Base-by-base conservation (phyloP, 768 basidiomycete species). In the Russula sp. region DNA sequence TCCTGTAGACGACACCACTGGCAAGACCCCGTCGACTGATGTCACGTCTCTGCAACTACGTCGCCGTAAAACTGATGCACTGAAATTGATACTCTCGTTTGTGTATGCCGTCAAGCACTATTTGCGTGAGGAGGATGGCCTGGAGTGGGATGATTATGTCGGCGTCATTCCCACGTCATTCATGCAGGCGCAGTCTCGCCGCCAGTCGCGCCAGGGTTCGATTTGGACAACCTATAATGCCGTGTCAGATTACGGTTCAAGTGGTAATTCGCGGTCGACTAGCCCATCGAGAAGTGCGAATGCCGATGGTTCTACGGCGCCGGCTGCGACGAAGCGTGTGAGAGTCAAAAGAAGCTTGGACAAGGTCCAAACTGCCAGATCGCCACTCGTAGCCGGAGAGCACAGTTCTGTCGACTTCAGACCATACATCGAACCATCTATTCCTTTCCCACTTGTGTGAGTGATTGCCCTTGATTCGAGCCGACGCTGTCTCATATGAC, bases 391-490 rank as follows among this genome's bases (percentile, higher is more conserved):
- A 27, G 74, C 77, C 55, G 76, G 78, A 42, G 76, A 77, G 45
- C 78, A 84, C 68, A 77, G 80, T 59, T 81, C 80, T 56, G 77
- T 88, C 31, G 82, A 91, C 66, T 82, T 87, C 70, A 79, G 84
- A 66, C 72, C 81, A 18, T 79, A 80, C 71, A 79, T 84, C 18
- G 67, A 70, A 11, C 7, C 45, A 11, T 57, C 70, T 1, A 77
- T 94, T 60, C 94, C 94, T 16, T 76, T 98, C 61, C 94, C 96
- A 52, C 80, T 94, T 50, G 78, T 90, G 86, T 90, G 69, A 65
- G 79, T 77, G 22, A 67, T n/a, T 55, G 62, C 22, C 55, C 68
- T 44, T 11, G 34, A 32, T 18, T 18, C 27, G 18, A 20, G 10
- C 40, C 14, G 40, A 16, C 10, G 2, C 7, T 3, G 32, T 53